Evolutionary conservation across 2,329 filamentous ascomycete genomes (phyloP).

Genomic region (Dactylellina leptospora): DNA sequence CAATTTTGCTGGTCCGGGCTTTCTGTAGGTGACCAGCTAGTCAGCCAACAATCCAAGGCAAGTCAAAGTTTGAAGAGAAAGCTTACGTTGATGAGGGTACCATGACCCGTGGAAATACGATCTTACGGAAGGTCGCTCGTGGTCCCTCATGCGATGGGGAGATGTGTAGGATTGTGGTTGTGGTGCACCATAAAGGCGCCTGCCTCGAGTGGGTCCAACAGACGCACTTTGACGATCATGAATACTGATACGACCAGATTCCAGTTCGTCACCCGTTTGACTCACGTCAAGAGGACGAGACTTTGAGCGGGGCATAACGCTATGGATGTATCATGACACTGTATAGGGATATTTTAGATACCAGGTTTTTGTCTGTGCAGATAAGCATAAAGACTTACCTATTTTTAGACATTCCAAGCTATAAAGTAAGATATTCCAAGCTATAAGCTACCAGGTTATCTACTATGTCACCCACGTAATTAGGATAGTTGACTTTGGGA

Average conservation of each 20-base stretch:
- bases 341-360: too few relatives aligned
- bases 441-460: too few relatives aligned
- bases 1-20: constrained; percentile 60
- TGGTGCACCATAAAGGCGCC: not conserved
- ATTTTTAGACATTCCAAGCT: not conserved
- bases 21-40: not conserved
- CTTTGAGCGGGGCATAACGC: constrained; percentile 42
- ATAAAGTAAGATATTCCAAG: too few relatives aligned
- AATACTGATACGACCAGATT: not conserved
- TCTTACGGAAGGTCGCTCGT: constrained; percentile 41
- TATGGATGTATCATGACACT: constrained; percentile 32
- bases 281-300: constrained; percentile 7
- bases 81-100: constrained; percentile 49
- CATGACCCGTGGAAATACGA: constrained; percentile 52
- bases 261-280: constrained; percentile 6
- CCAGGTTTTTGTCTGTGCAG: too few relatives aligned
- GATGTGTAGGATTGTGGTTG: constrained; percentile 29
- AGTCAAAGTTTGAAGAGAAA: too few relatives aligned
- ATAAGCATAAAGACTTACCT: not conserved
- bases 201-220: constrained; percentile 33
- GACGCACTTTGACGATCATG: constrained; percentile 27
- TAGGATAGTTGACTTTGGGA: too few relatives aligned
- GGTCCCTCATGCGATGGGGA: constrained; percentile 43
- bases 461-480: too few relatives aligned
- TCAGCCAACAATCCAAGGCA: constrained; percentile 9